A percentile compares a stretch with the other conserved stretches of the same genome.
phyloP scores from a whole-genome alignment of 2,329 filamentous ascomycete species.

The Whalleya microplaca region DNA sequence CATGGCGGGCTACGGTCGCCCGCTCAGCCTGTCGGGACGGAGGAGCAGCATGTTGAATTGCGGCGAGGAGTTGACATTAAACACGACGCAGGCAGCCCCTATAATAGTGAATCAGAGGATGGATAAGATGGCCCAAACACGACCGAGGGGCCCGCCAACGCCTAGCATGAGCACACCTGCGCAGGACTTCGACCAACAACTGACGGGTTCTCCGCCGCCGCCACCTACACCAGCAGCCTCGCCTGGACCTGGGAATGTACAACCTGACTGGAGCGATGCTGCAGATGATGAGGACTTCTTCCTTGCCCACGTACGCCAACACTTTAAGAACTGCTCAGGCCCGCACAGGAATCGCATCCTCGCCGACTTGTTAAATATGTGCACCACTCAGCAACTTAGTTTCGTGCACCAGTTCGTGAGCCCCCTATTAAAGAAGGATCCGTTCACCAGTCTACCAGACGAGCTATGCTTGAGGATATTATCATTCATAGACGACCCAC shows the following conservation, averaged over 20 bases:
- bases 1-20: conserved; percentile 52
- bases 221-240: conserved; percentile 69
- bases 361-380: conserved; percentile 88
- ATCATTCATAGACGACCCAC: conserved; percentile 96
- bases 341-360: conserved; percentile 80
- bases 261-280: conserved; percentile 75
- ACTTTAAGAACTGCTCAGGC: conserved; percentile 78
- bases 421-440: conserved; percentile 92
- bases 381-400: conserved; percentile 91
- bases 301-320: conserved; percentile 74
- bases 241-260: conserved; percentile 63
- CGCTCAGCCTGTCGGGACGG: conserved; percentile 64
- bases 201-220: conserved; percentile 64
- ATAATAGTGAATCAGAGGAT: conserved; percentile 49
- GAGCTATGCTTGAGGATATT: conserved; percentile 90
- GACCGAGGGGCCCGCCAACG: conserved; percentile 63
- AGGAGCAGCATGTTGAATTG: conserved; percentile 59
- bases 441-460: conserved; percentile 88
- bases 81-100: conserved; percentile 45
- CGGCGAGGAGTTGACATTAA: conserved; percentile 59
- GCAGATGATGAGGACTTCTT: conserved; percentile 83
- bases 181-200: conserved; percentile 64
- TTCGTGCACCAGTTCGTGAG: conserved; percentile 97
- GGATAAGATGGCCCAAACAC: conserved; percentile 58
- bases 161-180: conserved; percentile 69